Evolutionary conservation across 306 rosid genomes (phyloP), one percentile per base, ranked within the genome.

Genomic region (Gastrolobium villosum): DNA sequence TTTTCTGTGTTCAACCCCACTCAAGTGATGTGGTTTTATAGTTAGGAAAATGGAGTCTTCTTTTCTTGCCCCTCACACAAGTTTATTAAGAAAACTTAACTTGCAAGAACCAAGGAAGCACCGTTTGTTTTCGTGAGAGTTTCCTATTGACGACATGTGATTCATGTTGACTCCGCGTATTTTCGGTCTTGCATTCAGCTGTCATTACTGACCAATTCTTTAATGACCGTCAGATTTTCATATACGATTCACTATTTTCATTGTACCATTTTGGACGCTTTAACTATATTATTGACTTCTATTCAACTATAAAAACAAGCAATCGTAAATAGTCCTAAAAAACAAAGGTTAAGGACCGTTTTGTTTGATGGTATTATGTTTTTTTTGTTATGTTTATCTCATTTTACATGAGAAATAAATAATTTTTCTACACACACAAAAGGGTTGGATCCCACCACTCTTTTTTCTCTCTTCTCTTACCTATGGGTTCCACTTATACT

Each of bases 11-110:
- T 74, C 6, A 5, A 32, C 34, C 5, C 26, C 45, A 34, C 31
- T 6, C 10, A 15, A n/a, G 26, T 28, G 32, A 4, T 30, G 65
- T 53, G 65, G 44, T 73, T 73, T 41, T 56, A 72, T 72, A 54
- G 52, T 10, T 35, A 52, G 15, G 5, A 7, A 6, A 69, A n/a
- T 32, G 32, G 9, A 13, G 13, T 52, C 7, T 3, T 10, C 50
- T 50, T 55, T 53, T 53, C 20, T 11, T 49, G 54, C 54, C 13
- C 54, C 13, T 6, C 54, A 49, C 14, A 44, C 49, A 5, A 44
- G 10, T 2, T 40, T 4, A 40, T 46, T 8, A 48, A 20, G 6
- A 28, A 28, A 4, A 34, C 0, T 14, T 3, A 56, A 36, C 46
- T 41, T 20, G 72, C 54, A 44, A 30, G 0, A 10, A 10, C 54